Evolutionary conservation across 495 filamentous ascomycete genomes (phyloP).

Genomic region (Hyphodiscus hymeniophilus): DNA sequence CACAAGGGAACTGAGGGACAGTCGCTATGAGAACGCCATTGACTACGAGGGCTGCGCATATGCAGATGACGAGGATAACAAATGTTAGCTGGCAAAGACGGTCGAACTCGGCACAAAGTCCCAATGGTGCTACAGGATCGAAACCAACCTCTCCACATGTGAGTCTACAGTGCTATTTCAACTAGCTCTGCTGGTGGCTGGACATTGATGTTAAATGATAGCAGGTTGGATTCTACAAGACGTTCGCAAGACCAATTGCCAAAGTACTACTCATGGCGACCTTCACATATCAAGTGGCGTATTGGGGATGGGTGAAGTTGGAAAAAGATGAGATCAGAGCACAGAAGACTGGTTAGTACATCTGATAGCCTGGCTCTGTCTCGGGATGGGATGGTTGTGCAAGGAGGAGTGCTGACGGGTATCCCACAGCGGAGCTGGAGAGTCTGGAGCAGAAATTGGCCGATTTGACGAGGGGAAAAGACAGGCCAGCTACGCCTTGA

Average conservation of each 20-base stretch:
- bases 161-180: constrained; percentile 6
- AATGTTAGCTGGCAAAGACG: not conserved
- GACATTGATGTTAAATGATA: not conserved
- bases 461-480: constrained; percentile 24
- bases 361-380: constrained; percentile 27
- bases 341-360: constrained; percentile 31
- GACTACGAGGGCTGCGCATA: not conserved
- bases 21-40: not conserved
- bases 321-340: constrained; percentile 58
- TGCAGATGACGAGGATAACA: not conserved
- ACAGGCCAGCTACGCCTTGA: constrained; percentile 1
- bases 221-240: constrained; percentile 68
- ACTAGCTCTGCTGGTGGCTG: too few relatives aligned
- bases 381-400: not conserved
- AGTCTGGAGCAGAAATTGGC: constrained; percentile 34
- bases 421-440: constrained; percentile 32
- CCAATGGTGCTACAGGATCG: not conserved
- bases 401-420: not conserved
- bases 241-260: constrained; percentile 68
- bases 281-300: constrained; percentile 79
- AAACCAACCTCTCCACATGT: constrained; percentile 25
- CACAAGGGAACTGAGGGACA: too few relatives aligned
- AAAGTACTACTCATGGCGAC: constrained; percentile 83
- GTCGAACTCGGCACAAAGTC: constrained; percentile 1
- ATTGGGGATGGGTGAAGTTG: constrained; percentile 83